phyloP scores from a whole-genome alignment of 1,139 yeast genomes.

The Debaryomyces nepalensis region DNA sequence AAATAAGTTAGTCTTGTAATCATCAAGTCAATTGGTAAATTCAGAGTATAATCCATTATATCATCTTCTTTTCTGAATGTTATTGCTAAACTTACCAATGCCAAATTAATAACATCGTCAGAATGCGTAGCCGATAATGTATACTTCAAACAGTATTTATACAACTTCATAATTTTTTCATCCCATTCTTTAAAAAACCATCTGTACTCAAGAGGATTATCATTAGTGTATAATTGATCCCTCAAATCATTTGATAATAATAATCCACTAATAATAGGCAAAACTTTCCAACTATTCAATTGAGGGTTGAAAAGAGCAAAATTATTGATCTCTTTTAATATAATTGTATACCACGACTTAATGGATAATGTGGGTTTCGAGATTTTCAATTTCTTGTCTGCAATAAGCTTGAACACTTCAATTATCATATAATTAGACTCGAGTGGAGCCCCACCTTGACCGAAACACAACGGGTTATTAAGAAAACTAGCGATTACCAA shows the following conservation, averaged over 20 bases:
- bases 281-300: conserved; percentile 56
- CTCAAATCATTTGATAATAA: conserved; percentile 44
- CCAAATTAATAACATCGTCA: conserved; percentile 33
- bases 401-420: conserved; percentile 53
- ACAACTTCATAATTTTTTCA: conserved; percentile 26
- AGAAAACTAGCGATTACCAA: conserved; percentile 56
- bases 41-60: conserved; percentile 28
- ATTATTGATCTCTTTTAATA: conserved; percentile 42
- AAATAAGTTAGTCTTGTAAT: conserved; percentile 20
- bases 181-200: conserved; percentile 46
- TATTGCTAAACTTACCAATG: conserved; percentile 42
- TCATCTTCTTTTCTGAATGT: conserved; percentile 28
- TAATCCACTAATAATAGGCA: conserved; percentile 62
- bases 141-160: conserved; percentile 28
- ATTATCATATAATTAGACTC: conserved; percentile 43
- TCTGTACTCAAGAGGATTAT: conserved; percentile 31
- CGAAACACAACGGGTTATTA: conserved; percentile 51
- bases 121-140: conserved; percentile 30
- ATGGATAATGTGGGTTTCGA: conserved; percentile 66
- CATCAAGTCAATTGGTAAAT: conserved; percentile 30
- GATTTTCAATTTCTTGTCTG: conserved; percentile 57
- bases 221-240: conserved; percentile 37
- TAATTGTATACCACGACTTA: conserved; percentile 52
- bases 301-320: conserved; percentile 36
- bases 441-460: conserved; percentile 39